phyloP scores from a whole-genome alignment of 371 early-diverging fungal genomes.

The Phascolomyces articulosus region DNA sequence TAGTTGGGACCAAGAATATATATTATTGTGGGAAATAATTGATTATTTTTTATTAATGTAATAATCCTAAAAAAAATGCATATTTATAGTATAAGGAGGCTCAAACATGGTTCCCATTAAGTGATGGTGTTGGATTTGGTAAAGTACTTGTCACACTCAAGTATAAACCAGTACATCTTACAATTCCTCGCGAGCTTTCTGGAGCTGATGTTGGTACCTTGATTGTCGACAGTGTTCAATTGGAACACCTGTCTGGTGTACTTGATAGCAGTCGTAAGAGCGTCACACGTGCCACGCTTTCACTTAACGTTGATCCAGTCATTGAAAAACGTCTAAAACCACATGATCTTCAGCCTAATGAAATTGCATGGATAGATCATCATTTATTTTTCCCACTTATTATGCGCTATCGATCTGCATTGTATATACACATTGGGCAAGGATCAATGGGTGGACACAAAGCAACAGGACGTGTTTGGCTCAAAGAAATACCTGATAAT shows the following conservation, averaged over 20 bases:
- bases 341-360: conserved; percentile 13
- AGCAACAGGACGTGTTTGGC: conserved; percentile 43
- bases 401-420: conserved; percentile 45
- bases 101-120: conserved; percentile 37
- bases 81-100: conserved; percentile 30
- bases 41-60: too few species aligned
- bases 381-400: conserved; percentile 38
- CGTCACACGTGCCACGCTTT: conserved; percentile 18
- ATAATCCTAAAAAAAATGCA: too few species aligned
- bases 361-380: conserved; percentile 13
- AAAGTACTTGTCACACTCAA: conserved; percentile 41
- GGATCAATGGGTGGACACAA: conserved; percentile 23
- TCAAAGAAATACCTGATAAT: conserved; percentile 30
- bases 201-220: conserved; percentile 47
- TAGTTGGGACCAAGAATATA: too few species aligned
- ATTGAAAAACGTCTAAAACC: conserved; percentile 32
- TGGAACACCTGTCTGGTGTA: conserved; percentile 14
- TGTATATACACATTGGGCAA: conserved; percentile 40
- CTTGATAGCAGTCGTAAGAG: not conserved
- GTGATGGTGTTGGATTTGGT: conserved; percentile 44
- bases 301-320: conserved; percentile 38
- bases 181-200: conserved; percentile 30
- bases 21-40: too few species aligned
- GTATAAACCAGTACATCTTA: conserved; percentile 45
- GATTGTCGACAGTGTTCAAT: conserved; percentile 28